Base-by-base conservation (phyloP, 2,329 filamentous ascomycete genomes). In the Fusarium odoratissimum region DNA sequence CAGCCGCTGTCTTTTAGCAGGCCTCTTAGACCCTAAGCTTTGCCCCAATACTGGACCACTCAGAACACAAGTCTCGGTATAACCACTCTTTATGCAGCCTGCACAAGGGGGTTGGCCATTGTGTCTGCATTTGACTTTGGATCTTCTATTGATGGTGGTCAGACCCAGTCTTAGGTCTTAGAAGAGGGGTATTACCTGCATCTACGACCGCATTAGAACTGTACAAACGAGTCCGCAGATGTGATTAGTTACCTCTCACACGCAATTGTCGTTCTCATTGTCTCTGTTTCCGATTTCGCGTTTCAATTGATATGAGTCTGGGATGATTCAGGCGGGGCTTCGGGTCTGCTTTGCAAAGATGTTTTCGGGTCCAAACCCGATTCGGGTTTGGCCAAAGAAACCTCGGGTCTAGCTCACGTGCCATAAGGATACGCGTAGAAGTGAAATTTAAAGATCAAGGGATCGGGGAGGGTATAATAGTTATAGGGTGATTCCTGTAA, bases 111-210 rank as follows among this genome's bases (percentile, higher is more conserved):
- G 49, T n/a, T 74, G 63, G 9, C 73, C 75, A 19, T 73, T 46
- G 40, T 77, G 76, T 28, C 46, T 77, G 16, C 76, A 77, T 19
- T 77, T 77, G 57, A 78, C 71, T 46, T 77, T 77, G 6, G 76
- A 77, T 57, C 49, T 67, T 41, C 76, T 77, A 38, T 37, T 28
- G n/a, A 38, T 25, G 23, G 25, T 55, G 25, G 25, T 64, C 37
- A 64, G 54, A 37, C 16, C 23, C 8, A 7, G 30, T 44, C 21
- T 12, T 37, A 8, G n/a, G 28, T 11, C 14, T 23, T 6, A 11
- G 33, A 14, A 21, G 3, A 19, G 16, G 11, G 25, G 30, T 6
- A 49, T 54, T 68, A 77, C 76, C 76, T 75, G 73, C 76, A 77
- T 49, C 76, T 77, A 56, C 8, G 12, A 2, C 4, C 3, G 7